Base-by-base conservation (phyloP, 2,329 filamentous ascomycete genomes). In the Penicillium sp. region DNA sequence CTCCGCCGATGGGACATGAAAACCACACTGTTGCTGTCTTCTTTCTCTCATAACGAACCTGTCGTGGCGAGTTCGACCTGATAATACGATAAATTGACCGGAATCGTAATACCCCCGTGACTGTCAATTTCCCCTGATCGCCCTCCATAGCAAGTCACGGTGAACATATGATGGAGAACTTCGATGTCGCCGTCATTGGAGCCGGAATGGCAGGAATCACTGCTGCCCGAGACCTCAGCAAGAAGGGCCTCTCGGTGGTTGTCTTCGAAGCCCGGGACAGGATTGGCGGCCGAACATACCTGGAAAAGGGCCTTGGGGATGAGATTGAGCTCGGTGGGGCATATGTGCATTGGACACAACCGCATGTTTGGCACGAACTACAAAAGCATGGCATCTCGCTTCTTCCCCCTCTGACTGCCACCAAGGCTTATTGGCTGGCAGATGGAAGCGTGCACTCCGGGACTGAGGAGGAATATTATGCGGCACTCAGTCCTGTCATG, bases 401-500 rank as follows among this genome's bases (percentile, higher is more conserved):
- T 10, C 42, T 44, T 22, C 42, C 42, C 42, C 42, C 42, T 15
- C 42, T 44, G 42, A 22, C 9, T 4, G 19, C 42, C 42, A 44
- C 9, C 42, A 44, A 44, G 42, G 42, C 42, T 44, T 44, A 44
- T 24, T 44, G 42, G 42, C 42, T 44, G 42, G 42, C 42, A 24
- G 42, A 44, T 24, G 42, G 42, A 13, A 44, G 42, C 42, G 42
- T 44, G 19, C 42, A 44, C 42, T 44, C 42, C 9, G 42, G 42
- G 42, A 44, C 42, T 24, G 42, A 44, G 42, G 19, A 56, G 28
- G 17, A 56, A 30, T 56, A 28, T 22, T 44, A 24, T 24, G 8
- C 45, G 10, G 30, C 22, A 19, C 37, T 30, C 9, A 30, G 17
- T 5, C 59, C 62, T 19, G 59, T 61, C 22, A 51, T 64, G 28